These are phyloP conservation scores for Colletotrichum eremochloae DNA, from an alignment of 2,329 filamentous ascomycete genomes.

Conservation along the genomic window DNA sequence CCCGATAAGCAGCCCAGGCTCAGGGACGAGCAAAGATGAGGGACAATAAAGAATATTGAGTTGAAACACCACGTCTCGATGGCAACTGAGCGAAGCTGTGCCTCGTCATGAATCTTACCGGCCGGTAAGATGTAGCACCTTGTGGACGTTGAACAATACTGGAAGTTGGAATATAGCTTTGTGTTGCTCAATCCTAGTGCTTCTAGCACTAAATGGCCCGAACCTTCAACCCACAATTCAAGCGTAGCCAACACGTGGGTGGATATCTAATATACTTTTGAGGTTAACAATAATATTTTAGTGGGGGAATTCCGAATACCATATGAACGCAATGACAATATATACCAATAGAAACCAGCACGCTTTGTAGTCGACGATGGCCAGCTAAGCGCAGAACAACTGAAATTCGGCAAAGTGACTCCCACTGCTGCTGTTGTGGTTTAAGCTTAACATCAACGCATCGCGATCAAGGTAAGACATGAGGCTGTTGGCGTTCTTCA, in stretches of 20 bases:
- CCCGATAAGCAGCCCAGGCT: too few relatives aligned
- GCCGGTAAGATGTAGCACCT: neutral
- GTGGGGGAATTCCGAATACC: neutral
- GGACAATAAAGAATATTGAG: too few relatives aligned
- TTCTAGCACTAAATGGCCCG: neutral
- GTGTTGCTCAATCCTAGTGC: neutral
- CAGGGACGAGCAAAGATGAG: too few relatives aligned
- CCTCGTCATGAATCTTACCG: neutral
- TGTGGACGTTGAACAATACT: neutral
- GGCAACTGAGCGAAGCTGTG: neutral
- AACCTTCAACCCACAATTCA: neutral
- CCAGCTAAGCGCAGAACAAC: neutral
- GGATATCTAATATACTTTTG: neutral
- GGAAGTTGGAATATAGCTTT: fast-evolving
- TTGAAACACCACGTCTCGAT: too few relatives aligned
- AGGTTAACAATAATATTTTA: neutral
- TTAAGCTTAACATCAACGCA: neutral
- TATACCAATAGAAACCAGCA: neutral
- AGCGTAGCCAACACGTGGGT: neutral
- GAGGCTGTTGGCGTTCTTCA: neutral
- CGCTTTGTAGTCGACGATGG: too few relatives aligned
- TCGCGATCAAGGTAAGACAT: neutral
- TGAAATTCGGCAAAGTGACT: neutral
- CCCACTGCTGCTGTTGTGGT: neutral
- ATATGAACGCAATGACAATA: neutral